Conservation (phyloP, 352 stramenopile genomes). For the Phytopythium boreale region DNA sequence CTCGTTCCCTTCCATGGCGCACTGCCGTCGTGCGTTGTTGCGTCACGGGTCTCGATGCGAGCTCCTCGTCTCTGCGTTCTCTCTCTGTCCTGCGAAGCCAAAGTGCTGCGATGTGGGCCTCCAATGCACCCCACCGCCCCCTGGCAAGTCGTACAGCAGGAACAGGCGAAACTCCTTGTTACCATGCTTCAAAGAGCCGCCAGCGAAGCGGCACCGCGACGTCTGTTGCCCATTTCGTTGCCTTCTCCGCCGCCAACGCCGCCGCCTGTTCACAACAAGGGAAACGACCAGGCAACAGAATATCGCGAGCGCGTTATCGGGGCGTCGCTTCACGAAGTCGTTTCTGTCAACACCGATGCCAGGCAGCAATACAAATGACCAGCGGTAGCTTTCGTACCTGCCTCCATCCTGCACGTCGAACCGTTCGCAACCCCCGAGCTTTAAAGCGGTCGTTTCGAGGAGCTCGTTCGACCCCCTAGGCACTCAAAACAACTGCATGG, state of each 20-base stretch:
- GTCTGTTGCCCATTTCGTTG: neutral
- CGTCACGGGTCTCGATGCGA: neutral
- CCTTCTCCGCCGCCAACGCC: neutral
- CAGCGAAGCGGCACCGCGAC: neutral
- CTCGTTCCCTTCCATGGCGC: constrained; percentile 7
- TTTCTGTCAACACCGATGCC: neutral
- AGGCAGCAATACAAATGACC: neutral
- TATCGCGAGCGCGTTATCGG: neutral
- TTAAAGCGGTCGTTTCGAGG: neutral
- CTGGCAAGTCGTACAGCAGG: neutral
- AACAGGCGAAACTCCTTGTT: neutral
- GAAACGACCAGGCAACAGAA: neutral
- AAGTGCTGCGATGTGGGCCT: neutral
- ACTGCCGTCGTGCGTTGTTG: neutral
- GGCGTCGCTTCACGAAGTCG: neutral
- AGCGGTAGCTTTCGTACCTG: neutral
- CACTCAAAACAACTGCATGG: neutral
- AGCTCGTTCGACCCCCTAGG: neutral
- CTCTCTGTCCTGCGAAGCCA: neutral
- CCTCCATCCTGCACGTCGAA: neutral
- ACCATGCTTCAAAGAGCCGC: neutral
- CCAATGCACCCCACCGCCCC: neutral
- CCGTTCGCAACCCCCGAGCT: neutral
- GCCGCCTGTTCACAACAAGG: constrained; percentile 1
- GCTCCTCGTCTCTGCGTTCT: neutral